These are phyloP conservation scores for Ophiostoma ulmi DNA, from an alignment of 2,329 filamentous ascomycete species.

Conservation along the genomic window DNA sequence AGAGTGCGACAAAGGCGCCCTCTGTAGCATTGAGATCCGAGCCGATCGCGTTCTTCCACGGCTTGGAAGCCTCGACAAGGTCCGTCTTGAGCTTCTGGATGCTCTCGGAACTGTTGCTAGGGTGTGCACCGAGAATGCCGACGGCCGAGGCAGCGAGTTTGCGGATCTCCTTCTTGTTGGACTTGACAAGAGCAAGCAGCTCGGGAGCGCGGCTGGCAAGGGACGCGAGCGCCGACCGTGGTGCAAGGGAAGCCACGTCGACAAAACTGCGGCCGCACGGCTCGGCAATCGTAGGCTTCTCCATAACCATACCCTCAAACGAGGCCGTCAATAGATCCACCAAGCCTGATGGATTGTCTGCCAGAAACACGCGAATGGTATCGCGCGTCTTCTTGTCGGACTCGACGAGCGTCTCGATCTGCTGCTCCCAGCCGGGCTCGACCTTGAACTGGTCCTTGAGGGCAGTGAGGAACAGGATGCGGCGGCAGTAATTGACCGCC, in stretches of 20 bases:
- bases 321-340: conserved; percentile 48
- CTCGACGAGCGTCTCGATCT: conserved; percentile 66
- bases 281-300: conserved; percentile 41
- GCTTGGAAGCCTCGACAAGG: conserved; percentile 43
- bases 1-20: conserved; percentile 44
- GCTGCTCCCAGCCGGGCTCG: conserved; percentile 79
- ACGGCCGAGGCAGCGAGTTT: conserved; percentile 63
- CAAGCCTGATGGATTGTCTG: conserved; percentile 34
- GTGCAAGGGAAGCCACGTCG: conserved; percentile 44
- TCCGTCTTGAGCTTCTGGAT: conserved; percentile 41
- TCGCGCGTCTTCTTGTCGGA: conserved; percentile 62
- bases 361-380: conserved; percentile 52
- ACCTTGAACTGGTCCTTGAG: conserved; percentile 47
- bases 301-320: conserved; percentile 52
- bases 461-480: conserved; percentile 48
- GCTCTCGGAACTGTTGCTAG: conserved; percentile 38
- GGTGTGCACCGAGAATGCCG: conserved; percentile 71
- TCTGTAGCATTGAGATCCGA: conserved; percentile 44
- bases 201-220: conserved; percentile 47
- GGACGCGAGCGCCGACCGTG: conserved; percentile 39
- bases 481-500: conserved; percentile 63
- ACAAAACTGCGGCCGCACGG: conserved; percentile 50
- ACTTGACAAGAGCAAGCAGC: conserved; percentile 58
- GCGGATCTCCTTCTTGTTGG: conserved; percentile 66
- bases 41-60: conserved; percentile 49